Conservation (phyloP, 352 stramenopile species). For the Pythium plurisporium region DNA sequence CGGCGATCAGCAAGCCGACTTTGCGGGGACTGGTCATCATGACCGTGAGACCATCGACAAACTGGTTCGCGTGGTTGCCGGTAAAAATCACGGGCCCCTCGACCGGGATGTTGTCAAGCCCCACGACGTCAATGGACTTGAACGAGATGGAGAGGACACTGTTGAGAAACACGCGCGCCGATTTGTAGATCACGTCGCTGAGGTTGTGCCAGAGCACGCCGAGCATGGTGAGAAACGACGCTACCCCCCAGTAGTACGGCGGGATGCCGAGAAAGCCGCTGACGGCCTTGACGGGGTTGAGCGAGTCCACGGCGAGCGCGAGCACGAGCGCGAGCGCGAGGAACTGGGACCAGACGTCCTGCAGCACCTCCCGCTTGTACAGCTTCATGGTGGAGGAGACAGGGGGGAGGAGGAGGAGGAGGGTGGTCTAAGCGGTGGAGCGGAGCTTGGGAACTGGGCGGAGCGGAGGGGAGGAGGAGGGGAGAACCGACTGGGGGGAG, state of each 20-base stretch:
- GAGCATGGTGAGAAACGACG: conserved; percentile 62
- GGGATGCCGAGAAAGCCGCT: conserved; percentile 64
- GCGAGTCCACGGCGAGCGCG: conserved; percentile 77
- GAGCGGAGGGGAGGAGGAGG: too few relatives aligned
- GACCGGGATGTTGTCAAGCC: conserved; percentile 93
- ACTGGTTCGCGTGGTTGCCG: conserved; percentile 98
- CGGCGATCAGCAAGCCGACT: conserved; percentile 96
- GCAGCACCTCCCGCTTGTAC: conserved; percentile 69
- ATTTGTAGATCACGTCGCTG: conserved; percentile 76
- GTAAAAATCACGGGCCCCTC: conserved; percentile 97
- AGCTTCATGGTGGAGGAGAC: conserved; percentile 50
- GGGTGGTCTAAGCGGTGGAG: neutral
- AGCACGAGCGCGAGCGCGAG: conserved; percentile 66
- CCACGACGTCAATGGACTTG: conserved; percentile 95
- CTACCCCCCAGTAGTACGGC: conserved; percentile 64
- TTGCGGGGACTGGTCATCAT: conserved; percentile 93
- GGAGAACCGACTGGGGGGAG: neutral
- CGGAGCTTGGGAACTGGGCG: neutral
- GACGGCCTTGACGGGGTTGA: conserved; percentile 86
- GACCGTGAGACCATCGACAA: conserved; percentile 96
- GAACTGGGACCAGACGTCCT: conserved; percentile 83
- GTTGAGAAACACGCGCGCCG: conserved; percentile 93
- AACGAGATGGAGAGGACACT: conserved; percentile 98
- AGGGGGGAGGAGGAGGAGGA: neutral
- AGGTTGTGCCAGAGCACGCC: conserved; percentile 70